phyloP scores from a whole-genome alignment of 2,329 filamentous ascomycete genomes.

The Cytospora leucostoma region DNA sequence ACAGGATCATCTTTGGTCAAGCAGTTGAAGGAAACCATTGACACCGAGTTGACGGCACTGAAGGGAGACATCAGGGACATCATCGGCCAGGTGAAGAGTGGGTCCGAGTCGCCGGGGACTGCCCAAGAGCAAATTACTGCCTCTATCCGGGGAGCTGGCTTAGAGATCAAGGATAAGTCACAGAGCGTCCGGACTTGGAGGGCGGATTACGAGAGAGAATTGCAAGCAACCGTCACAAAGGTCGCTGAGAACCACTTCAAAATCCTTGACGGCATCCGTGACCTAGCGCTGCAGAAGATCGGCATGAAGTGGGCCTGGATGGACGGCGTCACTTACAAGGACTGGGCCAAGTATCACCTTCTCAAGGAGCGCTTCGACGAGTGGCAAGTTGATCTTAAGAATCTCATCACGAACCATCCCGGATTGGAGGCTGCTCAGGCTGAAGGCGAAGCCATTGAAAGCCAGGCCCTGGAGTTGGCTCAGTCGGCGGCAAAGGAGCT shows the following conservation, averaged over 20 bases:
- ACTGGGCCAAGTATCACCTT: constrained; percentile 94
- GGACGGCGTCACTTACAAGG: constrained; percentile 92
- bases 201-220: constrained; percentile 68
- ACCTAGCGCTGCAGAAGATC: constrained; percentile 85
- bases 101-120: constrained; percentile 38
- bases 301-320: constrained; percentile 96
- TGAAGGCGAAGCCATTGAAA: constrained; percentile 61
- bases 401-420: constrained; percentile 72
- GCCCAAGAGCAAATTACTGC: constrained; percentile 47
- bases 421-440: constrained; percentile 68
- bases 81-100: constrained; percentile 53
- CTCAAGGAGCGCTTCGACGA: constrained; percentile 79
- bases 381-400: constrained; percentile 81
- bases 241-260: constrained; percentile 80
- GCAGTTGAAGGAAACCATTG: constrained; percentile 68
- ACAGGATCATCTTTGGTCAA: constrained; percentile 68
- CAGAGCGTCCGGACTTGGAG: constrained; percentile 78
- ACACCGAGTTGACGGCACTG: constrained; percentile 63
- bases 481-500: constrained; percentile 80
- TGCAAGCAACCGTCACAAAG: constrained; percentile 66
- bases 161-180: constrained; percentile 74
- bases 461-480: constrained; percentile 77
- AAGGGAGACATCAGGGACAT: constrained; percentile 68
- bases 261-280: constrained; percentile 79
- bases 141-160: constrained; percentile 66